Evolutionary conservation across 2,329 filamentous ascomycete species (phyloP).

Genomic region (Mycosphaerelloides madeirae): DNA sequence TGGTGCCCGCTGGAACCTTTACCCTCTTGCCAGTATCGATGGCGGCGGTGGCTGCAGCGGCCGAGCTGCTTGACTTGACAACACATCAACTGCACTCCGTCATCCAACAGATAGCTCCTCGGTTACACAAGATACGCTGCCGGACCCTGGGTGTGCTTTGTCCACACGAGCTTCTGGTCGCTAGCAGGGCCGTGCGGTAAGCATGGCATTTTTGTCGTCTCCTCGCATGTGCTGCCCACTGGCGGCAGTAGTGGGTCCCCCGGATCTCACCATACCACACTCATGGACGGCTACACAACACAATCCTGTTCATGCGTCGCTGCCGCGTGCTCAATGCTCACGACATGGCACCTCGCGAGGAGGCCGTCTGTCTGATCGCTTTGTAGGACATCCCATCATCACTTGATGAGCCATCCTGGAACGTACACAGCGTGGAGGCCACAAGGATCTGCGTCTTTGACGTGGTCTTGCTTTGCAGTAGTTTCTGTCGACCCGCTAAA

Average conservation of each 20-base stretch:
- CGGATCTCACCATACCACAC: constrained; percentile 5
- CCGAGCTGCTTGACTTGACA: constrained; percentile 21
- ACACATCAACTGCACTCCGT: constrained; percentile 23
- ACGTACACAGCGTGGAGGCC: constrained; percentile 14
- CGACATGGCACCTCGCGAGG: constrained; percentile 11
- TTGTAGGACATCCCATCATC: constrained; percentile 6
- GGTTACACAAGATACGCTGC: constrained; percentile 18
- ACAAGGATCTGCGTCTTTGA: constrained; percentile 23
- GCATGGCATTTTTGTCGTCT: constrained; percentile 1
- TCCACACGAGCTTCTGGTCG: constrained; percentile 20
- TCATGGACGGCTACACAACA: constrained; percentile 9
- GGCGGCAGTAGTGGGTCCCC: too few relatives aligned
- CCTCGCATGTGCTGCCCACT: constrained; percentile 1
- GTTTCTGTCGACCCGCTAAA: constrained; percentile 13
- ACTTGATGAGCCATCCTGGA: constrained; percentile 9
- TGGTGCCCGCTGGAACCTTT: neutral
- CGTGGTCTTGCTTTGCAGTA: constrained; percentile 25
- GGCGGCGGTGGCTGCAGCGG: constrained; percentile 21
- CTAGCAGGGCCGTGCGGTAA: neutral
- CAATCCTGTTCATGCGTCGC: constrained; percentile 14
- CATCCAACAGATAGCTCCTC: constrained; percentile 15
- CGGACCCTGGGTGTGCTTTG: constrained; percentile 10
- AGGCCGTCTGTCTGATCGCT: constrained; percentile 4
- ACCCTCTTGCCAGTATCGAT: constrained; percentile 1
- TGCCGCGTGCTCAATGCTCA: constrained; percentile 9